A percentile compares a stretch with the other conserved stretches of the same genome.
Evolutionary conservation across 2,329 filamentous ascomycete genomes (phyloP).

Genomic region (Alternaria burnsii): DNA sequence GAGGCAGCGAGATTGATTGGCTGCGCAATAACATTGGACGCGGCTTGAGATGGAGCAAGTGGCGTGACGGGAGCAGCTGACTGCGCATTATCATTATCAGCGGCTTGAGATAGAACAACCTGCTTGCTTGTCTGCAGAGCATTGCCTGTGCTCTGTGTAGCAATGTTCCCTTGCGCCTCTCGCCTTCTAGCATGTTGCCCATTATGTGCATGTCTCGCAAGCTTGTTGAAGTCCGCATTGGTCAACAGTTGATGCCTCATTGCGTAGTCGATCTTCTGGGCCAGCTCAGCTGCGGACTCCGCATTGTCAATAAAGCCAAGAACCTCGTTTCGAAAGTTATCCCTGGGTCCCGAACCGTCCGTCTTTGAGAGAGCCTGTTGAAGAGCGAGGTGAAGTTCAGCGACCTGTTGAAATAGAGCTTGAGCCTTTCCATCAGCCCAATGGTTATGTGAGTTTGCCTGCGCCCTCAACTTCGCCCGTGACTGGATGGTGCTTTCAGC

Average conservation of each 20-base stretch:
- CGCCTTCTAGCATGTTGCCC: neutral
- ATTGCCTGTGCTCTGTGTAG: neutral
- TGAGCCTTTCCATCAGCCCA: neutral
- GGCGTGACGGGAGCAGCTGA: neutral
- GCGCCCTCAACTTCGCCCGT: neutral
- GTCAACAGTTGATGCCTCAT: neutral
- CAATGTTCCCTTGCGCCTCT: neutral
- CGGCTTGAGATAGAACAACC: neutral
- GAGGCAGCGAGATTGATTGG: neutral
- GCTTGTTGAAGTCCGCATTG: neutral
- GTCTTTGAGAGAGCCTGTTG: neutral
- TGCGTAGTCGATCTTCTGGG: neutral
- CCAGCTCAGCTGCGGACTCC: neutral
- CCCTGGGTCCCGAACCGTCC: neutral
- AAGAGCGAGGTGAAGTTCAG: neutral
- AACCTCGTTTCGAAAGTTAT: neutral
- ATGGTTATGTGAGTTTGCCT: neutral
- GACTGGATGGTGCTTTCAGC: neutral
- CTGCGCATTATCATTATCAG: neutral
- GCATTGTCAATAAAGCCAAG: neutral
- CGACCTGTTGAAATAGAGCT: rapidly evolving
- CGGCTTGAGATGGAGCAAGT: neutral
- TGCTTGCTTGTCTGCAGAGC: neutral
- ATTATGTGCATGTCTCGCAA: neutral
- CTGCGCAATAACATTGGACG: neutral